Conservation (phyloP, 2,329 filamentous ascomycete species). For the Beauveria rudraprayagi region DNA sequence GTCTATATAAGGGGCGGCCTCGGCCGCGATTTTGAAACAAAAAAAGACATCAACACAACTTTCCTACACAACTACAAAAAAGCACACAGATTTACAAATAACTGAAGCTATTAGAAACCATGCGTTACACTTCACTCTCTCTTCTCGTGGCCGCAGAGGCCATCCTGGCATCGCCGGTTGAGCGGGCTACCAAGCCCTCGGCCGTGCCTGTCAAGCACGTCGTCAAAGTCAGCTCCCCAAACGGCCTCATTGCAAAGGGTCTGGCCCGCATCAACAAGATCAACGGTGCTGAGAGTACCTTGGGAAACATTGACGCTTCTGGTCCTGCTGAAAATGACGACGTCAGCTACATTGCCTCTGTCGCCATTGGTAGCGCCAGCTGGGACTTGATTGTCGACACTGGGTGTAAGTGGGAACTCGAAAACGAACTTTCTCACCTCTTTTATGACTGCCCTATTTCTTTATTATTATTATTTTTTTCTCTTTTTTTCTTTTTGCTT, state of each 20-base stretch:
- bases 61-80: neutral
- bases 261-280: slow-evolving; percentile 18
- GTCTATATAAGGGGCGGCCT: neutral
- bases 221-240: slow-evolving; percentile 18
- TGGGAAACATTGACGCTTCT: slow-evolving; percentile 10
- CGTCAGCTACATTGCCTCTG: slow-evolving; percentile 19
- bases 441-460: too few species aligned
- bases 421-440: too few species aligned
- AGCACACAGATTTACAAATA: too few species aligned
- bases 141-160: slow-evolving; percentile 14
- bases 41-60: neutral
- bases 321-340: slow-evolving; percentile 21
- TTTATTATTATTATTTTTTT: too few species aligned
- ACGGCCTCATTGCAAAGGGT: slow-evolving; percentile 18
- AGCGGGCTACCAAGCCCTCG: slow-evolving; percentile 15
- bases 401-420: slow-evolving; percentile 16
- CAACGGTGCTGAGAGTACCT: slow-evolving; percentile 14
- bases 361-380: slow-evolving; percentile 18
- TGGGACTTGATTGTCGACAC: slow-evolving; percentile 23
- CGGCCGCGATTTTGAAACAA: neutral
- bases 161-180: slow-evolving; percentile 19
- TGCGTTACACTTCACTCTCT: slow-evolving; percentile 5
- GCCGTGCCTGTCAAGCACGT: slow-evolving; percentile 18
- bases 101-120: neutral
- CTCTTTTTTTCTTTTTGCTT: too few species aligned